Evolutionary conservation across 108 stramenopile genomes (phyloP), one percentile per base, ranked within the genome.

Genomic region (Nitzschia sp.): DNA sequence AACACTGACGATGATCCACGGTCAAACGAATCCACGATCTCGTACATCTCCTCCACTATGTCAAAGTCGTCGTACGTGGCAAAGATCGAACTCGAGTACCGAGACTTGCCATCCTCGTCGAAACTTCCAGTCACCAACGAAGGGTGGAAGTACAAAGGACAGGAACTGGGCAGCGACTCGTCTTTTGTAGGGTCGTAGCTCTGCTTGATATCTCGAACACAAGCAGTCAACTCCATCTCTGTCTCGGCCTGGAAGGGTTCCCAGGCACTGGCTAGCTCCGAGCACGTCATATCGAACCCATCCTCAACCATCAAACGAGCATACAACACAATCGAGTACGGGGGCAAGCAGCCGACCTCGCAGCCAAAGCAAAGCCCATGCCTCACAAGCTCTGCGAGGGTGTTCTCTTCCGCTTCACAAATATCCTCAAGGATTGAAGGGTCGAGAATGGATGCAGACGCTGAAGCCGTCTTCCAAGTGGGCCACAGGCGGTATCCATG

Each of bases 51-150:
- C n/a, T 79, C 70, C 0, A 67, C 29, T 3, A 34, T 38, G 21
- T 69, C 57, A 21, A 41, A 38, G 8, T 54, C 53, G 29, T 34
- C 29, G 34, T 46, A 41, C 0, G 83, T 84, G 0, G 69, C 57
- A 67, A 79, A 84, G 58, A 71, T 70, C 6, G 76, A 67, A 40
- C 65, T 65, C 11, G 83, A 63, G 69, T 80, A 84, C 19, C 38
- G 57, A 14, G 29, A 48, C 34, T 67, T 57, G 3, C 24, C 61
- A 17, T 51, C 54, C 14, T 15, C 41, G 44, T 63, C 65, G 56
- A 77, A 80, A 41, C 29, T 39, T 20, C 60, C 73, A 51, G 78
- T 75, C 39, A 84, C 58, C 5, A 78, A 17, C 6, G 67, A 69
- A 21, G 83, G 65, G n/a, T 11, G 37, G 53, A 79, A 83, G 11